phyloP scores from a whole-genome alignment of 2,329 filamentous ascomycete genomes.

The Stachybotrys elegans region DNA sequence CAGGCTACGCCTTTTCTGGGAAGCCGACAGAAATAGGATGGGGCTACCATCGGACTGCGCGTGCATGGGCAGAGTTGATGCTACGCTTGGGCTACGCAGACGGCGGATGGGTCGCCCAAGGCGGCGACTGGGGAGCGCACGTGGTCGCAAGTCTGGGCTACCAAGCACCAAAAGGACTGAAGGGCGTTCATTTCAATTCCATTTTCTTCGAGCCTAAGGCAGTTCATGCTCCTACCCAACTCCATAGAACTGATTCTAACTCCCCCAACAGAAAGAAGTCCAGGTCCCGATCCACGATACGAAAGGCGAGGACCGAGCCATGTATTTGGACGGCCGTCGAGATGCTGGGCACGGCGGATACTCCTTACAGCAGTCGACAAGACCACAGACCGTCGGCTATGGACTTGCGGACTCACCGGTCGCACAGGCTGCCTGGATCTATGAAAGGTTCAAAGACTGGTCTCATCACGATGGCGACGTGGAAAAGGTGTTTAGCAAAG shows the following conservation, averaged over 20 bases:
- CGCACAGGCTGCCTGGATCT: slow-evolving; percentile 7
- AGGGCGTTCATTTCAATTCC: slow-evolving; percentile 7
- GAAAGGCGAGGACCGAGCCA: slow-evolving; percentile 6
- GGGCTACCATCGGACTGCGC: slow-evolving; percentile 3
- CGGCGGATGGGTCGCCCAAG: slow-evolving; percentile 7
- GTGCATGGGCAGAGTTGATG: slow-evolving; percentile 6
- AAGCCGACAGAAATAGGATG: slow-evolving; percentile 6
- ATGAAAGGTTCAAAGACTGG: slow-evolving; percentile 8
- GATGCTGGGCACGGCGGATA: slow-evolving; percentile 8
- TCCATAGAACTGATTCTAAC: not conserved
- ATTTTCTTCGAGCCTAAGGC: slow-evolving; percentile 8
- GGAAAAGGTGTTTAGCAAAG: slow-evolving; percentile 8
- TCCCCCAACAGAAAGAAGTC: slow-evolving; percentile 4
- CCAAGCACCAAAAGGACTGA: slow-evolving; percentile 5
- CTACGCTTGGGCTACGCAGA: slow-evolving; percentile 6
- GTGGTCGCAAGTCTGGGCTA: slow-evolving; percentile 3
- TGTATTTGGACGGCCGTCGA: slow-evolving; percentile 3
- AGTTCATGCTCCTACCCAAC: not conserved
- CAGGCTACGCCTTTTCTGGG: slow-evolving; percentile 8
- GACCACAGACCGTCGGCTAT: slow-evolving; percentile 7
- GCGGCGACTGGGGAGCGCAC: slow-evolving; percentile 8
- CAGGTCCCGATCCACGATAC: slow-evolving; percentile 4
- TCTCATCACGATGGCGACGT: slow-evolving; percentile 8
- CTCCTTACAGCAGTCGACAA: slow-evolving; percentile 8
- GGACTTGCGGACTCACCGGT: slow-evolving; percentile 6